Evolutionary conservation across 805 yeast genomes (phyloP).

Genomic region (Candida rishiriensis): DNA sequence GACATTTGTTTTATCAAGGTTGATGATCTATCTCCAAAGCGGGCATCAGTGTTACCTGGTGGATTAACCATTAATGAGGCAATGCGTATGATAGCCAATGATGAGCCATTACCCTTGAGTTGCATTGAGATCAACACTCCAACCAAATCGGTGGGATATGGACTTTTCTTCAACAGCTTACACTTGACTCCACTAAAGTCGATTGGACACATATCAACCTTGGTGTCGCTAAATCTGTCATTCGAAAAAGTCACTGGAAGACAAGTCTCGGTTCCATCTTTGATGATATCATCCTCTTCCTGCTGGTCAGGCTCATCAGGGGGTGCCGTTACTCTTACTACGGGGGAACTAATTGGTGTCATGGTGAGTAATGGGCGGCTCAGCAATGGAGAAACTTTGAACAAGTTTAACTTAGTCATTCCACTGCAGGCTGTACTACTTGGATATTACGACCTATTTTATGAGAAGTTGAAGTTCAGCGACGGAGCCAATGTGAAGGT

Average conservation of each 20-base stretch:
- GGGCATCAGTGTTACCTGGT: background rate
- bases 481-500: conserved; percentile 3
- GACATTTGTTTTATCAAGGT: conserved; percentile 37
- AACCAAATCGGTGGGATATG: conserved; percentile 36
- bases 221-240: conserved; percentile 5
- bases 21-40: conserved; percentile 3
- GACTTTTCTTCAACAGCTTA: conserved; percentile 29
- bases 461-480: conserved; percentile 4
- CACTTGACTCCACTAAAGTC: conserved; percentile 30
- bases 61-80: background rate
- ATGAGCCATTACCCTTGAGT: too few relatives aligned
- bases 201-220: conserved; percentile 29
- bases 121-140: background rate
- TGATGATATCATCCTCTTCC: conserved; percentile 36
- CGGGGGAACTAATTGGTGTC: conserved; percentile 32
- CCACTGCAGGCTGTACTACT: conserved; percentile 16
- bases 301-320: conserved; percentile 53
- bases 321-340: conserved; percentile 34
- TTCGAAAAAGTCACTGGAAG: conserved; percentile 5
- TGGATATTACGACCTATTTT: conserved; percentile 18
- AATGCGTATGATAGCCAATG: background rate
- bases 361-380: conserved; percentile 38
- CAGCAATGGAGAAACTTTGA: conserved; percentile 17
- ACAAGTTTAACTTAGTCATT: conserved; percentile 14
- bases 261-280: conserved; percentile 4